phyloP scores from a whole-genome alignment of 176 grass and related monocot genomes.

The Ensete ventricosum region DNA sequence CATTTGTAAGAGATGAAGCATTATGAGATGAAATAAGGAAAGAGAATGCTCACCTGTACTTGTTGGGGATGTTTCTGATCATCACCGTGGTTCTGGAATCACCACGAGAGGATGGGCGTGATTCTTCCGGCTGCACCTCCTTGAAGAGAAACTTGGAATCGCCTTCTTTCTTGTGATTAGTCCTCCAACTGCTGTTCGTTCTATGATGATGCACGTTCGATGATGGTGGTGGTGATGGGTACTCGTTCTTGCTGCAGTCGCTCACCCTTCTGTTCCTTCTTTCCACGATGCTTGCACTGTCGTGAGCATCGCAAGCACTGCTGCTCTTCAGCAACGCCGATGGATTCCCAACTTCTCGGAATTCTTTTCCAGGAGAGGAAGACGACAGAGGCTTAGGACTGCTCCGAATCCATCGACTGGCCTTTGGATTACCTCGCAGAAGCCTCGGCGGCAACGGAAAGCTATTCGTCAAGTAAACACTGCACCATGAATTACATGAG shows the following conservation, averaged over 20 bases:
- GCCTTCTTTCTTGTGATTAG: constrained; percentile 23
- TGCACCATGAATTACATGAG: not conserved
- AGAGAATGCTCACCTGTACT: constrained; percentile 57
- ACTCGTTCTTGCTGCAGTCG: not conserved
- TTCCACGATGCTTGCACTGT: constrained; percentile 11
- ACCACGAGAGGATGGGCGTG: constrained; percentile 1
- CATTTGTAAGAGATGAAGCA: not conserved
- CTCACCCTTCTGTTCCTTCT: constrained; percentile 28
- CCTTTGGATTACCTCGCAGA: not conserved
- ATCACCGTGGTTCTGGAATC: constrained; percentile 93
- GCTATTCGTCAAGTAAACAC: not conserved
- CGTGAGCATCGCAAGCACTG: not conserved
- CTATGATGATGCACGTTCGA: constrained; percentile 10
- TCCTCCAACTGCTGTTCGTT: constrained; percentile 23
- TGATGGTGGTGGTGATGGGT: not conserved
- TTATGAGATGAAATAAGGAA: too few relatives aligned
- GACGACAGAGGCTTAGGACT: constrained; percentile 15
- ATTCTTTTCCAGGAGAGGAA: not conserved
- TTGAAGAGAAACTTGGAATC: constrained; percentile 79
- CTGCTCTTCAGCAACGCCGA: constrained; percentile 30
- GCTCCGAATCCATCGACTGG: constrained; percentile 14
- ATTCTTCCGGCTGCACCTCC: constrained; percentile 24
- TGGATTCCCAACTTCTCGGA: not conserved
- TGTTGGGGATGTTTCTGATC: constrained; percentile 99
- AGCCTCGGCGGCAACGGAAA: constrained; percentile 14